Percentiles rank a stretch among this genome's conserved stretches.
Conservation (phyloP, 1,284 basidiomycete species). For the Apiotrichum gracile region DNA sequence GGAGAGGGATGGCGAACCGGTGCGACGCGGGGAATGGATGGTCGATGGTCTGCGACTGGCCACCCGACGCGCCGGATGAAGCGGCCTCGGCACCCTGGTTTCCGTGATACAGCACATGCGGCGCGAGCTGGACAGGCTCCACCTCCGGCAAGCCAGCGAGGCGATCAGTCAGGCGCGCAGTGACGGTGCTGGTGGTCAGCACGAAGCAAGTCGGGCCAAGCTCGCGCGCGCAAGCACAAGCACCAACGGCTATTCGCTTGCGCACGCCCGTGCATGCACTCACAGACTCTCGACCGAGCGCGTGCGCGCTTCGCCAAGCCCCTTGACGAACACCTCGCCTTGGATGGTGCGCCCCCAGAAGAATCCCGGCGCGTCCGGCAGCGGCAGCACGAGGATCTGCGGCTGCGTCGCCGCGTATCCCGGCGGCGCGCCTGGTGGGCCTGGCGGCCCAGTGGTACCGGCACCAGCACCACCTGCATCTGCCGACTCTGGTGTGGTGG, state of each 20-base stretch:
- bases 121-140: slow-evolving; percentile 21
- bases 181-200: slow-evolving; percentile 20
- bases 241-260: too few species aligned
- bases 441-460: too few species aligned
- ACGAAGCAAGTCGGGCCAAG: too few species aligned
- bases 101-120: slow-evolving; percentile 23
- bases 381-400: slow-evolving; percentile 39
- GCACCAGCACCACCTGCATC: too few species aligned
- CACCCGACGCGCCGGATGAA: slow-evolving; percentile 7
- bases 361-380: slow-evolving; percentile 41
- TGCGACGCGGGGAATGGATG: slow-evolving; percentile 27
- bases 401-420: slow-evolving; percentile 37
- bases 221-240: too few species aligned
- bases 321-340: slow-evolving; percentile 44
- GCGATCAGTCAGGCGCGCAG: slow-evolving; percentile 24
- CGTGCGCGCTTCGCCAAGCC: slow-evolving; percentile 30
- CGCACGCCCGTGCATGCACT: slow-evolving; percentile 10
- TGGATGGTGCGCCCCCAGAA: slow-evolving; percentile 41
- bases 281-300: slow-evolving; percentile 30
- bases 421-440: slow-evolving; percentile 23
- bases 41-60: slow-evolving; percentile 8
- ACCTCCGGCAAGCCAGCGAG: slow-evolving; percentile 25
- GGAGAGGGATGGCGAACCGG: slow-evolving; percentile 35
- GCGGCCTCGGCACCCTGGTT: neutral
- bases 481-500: too few species aligned